Conservation (phyloP, 208 protist genomes). For the Borovskyia barvae region DNA sequence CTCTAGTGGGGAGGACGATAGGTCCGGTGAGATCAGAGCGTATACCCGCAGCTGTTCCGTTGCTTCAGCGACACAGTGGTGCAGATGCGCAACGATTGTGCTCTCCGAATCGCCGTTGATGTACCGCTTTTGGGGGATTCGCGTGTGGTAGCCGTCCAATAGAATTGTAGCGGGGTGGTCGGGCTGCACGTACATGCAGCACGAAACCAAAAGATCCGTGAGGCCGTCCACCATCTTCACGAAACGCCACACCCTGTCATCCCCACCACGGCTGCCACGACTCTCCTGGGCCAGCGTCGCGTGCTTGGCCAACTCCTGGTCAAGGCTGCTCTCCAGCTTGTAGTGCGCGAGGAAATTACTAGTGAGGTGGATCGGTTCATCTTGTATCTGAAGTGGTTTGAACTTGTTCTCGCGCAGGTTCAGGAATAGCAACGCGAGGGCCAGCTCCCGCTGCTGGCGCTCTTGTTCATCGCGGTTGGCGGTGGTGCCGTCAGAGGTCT, state of each 20-base stretch:
- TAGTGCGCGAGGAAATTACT: conserved; percentile 89
- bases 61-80: conserved; percentile 47
- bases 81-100: conserved; percentile 49
- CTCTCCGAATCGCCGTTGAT: conserved; percentile 67
- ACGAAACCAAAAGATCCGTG: conserved; percentile 88
- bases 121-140: conserved; percentile 68
- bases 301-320: conserved; percentile 13
- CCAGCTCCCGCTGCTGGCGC: conserved; percentile 33
- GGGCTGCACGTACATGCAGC: conserved; percentile 39
- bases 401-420: conserved; percentile 86
- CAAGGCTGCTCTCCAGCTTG: conserved; percentile 49
- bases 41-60: conserved; percentile 56
- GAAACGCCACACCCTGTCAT: conserved; percentile 46
- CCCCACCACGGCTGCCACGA: neutral
- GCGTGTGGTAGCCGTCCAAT: conserved; percentile 67
- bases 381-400: conserved; percentile 76
- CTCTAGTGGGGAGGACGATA: conserved; percentile 22
- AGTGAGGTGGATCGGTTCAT: conserved; percentile 38
- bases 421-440: conserved; percentile 61
- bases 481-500: neutral
- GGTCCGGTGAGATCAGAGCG: conserved; percentile 15
- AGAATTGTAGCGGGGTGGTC: conserved; percentile 29
- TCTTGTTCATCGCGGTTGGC: neutral
- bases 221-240: conserved; percentile 77
- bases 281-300: neutral